Base-by-base conservation (phyloP, 2,329 filamentous ascomycete species). In the Metarhizium guizhouense region DNA sequence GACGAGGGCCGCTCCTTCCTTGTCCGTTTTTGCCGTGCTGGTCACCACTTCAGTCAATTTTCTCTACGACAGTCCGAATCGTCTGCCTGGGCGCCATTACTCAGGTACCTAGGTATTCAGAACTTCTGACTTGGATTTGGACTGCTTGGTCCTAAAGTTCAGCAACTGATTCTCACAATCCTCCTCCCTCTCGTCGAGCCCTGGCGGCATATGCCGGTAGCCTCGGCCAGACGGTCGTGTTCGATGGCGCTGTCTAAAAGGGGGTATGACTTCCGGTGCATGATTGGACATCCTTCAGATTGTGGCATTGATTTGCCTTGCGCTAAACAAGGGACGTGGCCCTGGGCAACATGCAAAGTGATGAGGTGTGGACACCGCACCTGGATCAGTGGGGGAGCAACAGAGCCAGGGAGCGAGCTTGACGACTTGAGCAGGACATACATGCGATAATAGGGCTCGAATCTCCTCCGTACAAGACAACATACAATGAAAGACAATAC, bases 221-320 rank as follows among this genome's bases (percentile, higher is more conserved):
- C 61, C 60, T 60, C 59, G 57, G 57, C 64, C 61, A 62, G 53
- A 32, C 25, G 61, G 64, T 66, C 65, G 54, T 60, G 64, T 66
- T 62, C 40, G 63, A 65, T 64, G 59, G 50, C 53, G 48, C 48
- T 51, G 47, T 25, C 38, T 43, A 25, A 40, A 47, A 57, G 48
- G 58, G 57, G 54, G 58, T 29, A 32, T 52, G 56, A 34, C 48
- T 51, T 34, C 53, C 51, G 57, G 52, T 48, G 54, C 55, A 43
- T 62, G 60, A 70, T 70, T 69, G 66, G 67, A 54, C 59, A 55
- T 55, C 53, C 11, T 51, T 51, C 53, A 62, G 50, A 54, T 56
- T 55, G 59, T 65, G 61, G 63, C 64, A 68, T 69, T 65, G 63
- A 65, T 54, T 63, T 57, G 59, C 56, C 57, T 58, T 61, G 59